These are phyloP conservation scores for Syzygium aromaticum DNA, from an alignment of 345 rosid species.

Conservation along the genomic window DNA sequence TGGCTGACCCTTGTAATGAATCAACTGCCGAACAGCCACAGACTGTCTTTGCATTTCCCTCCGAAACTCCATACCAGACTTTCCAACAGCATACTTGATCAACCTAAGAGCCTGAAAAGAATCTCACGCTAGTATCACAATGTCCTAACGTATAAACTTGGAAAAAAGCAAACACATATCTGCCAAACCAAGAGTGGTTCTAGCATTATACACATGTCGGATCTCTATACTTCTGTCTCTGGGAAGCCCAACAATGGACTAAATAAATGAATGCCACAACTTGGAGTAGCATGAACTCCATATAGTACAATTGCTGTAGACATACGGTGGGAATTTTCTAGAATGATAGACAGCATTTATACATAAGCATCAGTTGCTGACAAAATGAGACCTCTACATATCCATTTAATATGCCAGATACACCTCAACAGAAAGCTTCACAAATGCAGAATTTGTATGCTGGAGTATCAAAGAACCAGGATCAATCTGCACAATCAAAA, in stretches of 20 bases:
- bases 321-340: background rate
- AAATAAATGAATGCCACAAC: background rate
- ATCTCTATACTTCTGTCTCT: background rate
- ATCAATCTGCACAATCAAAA: background rate
- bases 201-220: background rate
- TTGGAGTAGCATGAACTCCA: background rate
- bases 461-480: background rate
- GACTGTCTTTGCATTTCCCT: conserved; percentile 97
- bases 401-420: background rate
- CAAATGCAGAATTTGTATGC: background rate
- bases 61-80: conserved; percentile 86
- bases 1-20: conserved; percentile 80
- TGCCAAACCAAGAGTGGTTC: background rate
- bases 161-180: background rate
- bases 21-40: conserved; percentile 69
- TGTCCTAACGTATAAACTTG: background rate
- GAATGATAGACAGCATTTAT: background rate
- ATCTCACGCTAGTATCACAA: background rate
- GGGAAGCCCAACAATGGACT: background rate
- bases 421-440: background rate
- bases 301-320: background rate
- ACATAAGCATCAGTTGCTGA: background rate
- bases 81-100: conserved; percentile 77
- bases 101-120: conserved; percentile 63
- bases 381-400: background rate